Evolutionary conservation across 768 basidiomycete species (phyloP).

Genomic region (Trametes gibbosa): DNA sequence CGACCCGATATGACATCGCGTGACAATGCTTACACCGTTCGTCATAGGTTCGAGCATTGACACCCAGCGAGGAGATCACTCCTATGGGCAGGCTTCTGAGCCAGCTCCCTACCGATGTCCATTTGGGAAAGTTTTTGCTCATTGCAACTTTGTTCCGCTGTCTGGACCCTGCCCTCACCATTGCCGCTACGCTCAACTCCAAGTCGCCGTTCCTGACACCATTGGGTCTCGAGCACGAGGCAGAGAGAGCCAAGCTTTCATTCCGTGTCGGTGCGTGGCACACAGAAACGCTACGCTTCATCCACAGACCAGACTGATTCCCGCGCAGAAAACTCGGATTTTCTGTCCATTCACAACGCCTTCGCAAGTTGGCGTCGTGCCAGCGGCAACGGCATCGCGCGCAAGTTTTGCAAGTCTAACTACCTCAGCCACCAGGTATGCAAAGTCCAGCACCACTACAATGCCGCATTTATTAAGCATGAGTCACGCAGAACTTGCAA

Average conservation of each 20-base stretch:
- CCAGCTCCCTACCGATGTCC: slow-evolving; percentile 93
- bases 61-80: slow-evolving; percentile 84
- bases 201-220: slow-evolving; percentile 94
- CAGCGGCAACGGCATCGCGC: slow-evolving; percentile 57
- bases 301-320: no score
- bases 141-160: slow-evolving; percentile 83
- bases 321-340: slow-evolving; percentile 83
- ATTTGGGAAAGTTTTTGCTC: slow-evolving; percentile 90
- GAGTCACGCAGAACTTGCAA: slow-evolving; percentile 66
- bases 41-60: slow-evolving; percentile 78
- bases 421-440: slow-evolving; percentile 79
- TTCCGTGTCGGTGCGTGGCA: slow-evolving; percentile 72
- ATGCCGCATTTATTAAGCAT: background rate
- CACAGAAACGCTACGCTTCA: background rate
- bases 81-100: slow-evolving; percentile 89
- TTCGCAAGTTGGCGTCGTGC: slow-evolving; percentile 85
- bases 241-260: slow-evolving; percentile 74
- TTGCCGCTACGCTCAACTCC: slow-evolving; percentile 87
- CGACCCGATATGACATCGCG: no score
- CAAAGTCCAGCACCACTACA: no score
- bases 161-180: slow-evolving; percentile 94
- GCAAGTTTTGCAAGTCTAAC: slow-evolving; percentile 77
- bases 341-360: slow-evolving; percentile 88
- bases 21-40: background rate
- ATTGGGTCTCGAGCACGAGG: slow-evolving; percentile 82